Base-by-base conservation (phyloP, 2,329 filamentous ascomycete genomes). In the Coniochaeta hoffmannii region DNA sequence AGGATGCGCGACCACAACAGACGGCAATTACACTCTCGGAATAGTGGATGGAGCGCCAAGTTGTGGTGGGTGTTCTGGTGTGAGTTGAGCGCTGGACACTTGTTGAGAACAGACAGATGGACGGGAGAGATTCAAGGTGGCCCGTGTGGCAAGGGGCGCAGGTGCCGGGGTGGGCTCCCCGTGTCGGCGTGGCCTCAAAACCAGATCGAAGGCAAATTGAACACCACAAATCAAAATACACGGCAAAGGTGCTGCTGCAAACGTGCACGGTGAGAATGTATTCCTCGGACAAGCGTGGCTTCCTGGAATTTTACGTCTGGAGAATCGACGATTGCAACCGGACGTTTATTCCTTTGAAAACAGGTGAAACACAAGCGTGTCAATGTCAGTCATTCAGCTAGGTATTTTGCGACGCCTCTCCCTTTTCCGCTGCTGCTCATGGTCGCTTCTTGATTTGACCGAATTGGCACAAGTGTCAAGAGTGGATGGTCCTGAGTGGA, bases 1-100 rank as follows among this genome's bases (percentile, higher is more conserved):
- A 51, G 31, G 19, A 31, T 51, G 49, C 49, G 49, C 49, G 49
- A 31, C 49, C 49, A 28, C 32, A 19, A 51, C 49, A 51, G 41
- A 46, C 41, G 41, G 41, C 41, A 46, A 22, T n/a, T 46, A 22
- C 41, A 46, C 41, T 26, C 41, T 46, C 41, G 19, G 24, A 19
- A 28, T 12, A 28, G 41, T 46, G 41, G 9, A 46, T 14, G 41
- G 24, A 28, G 41, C 12, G 41, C 41, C 41, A 46, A 46, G 41
- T n/a, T 28, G 41, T 28, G 41, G 41, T 46, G 41, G 19, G 41
- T 46, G 41, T 28, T 4, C 2, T 28, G 38, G 38, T 24, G 38
- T 19, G 38, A 7, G 38, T 11, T 44, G 38, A 26, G 38, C 22
- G 38, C 17, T 32, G 30, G 30, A 12, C 12, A 12, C 12, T 24